Conservation (phyloP, 2,329 filamentous ascomycete genomes). For the Tricladium varicosporioides region DNA sequence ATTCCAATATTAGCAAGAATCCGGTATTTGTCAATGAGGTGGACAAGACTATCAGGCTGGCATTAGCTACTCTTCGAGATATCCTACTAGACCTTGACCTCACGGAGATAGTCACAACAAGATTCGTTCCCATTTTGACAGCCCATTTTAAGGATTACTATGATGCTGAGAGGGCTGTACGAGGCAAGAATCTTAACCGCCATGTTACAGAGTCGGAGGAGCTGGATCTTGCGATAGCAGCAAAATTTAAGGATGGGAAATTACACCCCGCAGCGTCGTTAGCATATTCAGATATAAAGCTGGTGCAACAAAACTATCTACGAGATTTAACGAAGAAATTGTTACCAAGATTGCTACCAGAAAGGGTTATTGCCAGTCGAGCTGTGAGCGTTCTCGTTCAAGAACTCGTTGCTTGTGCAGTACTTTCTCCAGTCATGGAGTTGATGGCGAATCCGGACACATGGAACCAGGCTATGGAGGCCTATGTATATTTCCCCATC, state of each 20-base stretch:
- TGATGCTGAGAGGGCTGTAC: slow-evolving; percentile 81
- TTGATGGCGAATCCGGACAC: slow-evolving; percentile 88
- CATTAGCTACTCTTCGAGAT: slow-evolving; percentile 68
- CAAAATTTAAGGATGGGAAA: slow-evolving; percentile 84
- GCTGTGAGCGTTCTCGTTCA: slow-evolving; percentile 78
- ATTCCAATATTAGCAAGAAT: slow-evolving; percentile 77
- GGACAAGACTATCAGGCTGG: slow-evolving; percentile 73
- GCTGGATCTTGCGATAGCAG: slow-evolving; percentile 91
- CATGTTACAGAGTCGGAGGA: slow-evolving; percentile 96
- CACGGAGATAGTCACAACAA: slow-evolving; percentile 77
- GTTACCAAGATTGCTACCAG: slow-evolving; percentile 72
- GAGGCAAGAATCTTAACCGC: slow-evolving; percentile 82
- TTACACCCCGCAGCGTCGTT: slow-evolving; percentile 84
- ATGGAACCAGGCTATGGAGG: slow-evolving; percentile 96
- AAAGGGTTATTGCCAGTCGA: slow-evolving; percentile 72
- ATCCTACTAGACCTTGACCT: slow-evolving; percentile 75
- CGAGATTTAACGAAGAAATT: slow-evolving; percentile 71
- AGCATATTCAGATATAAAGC: slow-evolving; percentile 78
- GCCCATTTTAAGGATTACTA: slow-evolving; percentile 87
- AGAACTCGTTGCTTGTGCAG: slow-evolving; percentile 91
- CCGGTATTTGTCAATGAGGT: slow-evolving; percentile 82
- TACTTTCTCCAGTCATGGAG: slow-evolving; percentile 77
- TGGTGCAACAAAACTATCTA: slow-evolving; percentile 84
- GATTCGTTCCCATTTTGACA: slow-evolving; percentile 84
- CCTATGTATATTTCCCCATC: slow-evolving; percentile 50